Base-by-base conservation (phyloP, 2,329 filamentous ascomycete genomes). In the Colletotrichum gloeosporioides region DNA sequence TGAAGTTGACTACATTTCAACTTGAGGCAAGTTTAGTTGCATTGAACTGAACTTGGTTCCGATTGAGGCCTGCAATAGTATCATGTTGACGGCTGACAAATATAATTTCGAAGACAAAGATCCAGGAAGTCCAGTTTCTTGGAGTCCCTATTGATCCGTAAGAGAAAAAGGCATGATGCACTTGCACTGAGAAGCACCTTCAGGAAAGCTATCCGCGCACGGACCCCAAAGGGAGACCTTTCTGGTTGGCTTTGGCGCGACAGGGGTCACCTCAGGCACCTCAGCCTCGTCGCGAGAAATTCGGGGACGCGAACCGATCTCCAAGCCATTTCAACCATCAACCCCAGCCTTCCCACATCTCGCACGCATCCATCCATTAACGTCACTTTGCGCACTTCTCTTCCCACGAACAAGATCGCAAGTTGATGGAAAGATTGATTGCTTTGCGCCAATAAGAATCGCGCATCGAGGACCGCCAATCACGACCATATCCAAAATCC, bases 211-310 rank as follows among this genome's bases (percentile, higher is more conserved):
- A 8, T 1, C 29, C 0, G 32, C 22, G 71, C 61, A 77, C 69
- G 69, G 63, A 25, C 69, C 61, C 13, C 7, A 12, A 2, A 2
- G 4, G 13, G 16, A 16, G 22, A 27, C 62, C 12, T 12, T 15
- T 49, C 15, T 73, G 63, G 75, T 73, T 69, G 74, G 73, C 55
- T 63, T 27, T 25, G 27, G 29, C 27, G 63, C 49, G 29, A 66
- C 49, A 31, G 70, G 76, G 36, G 71, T 78, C 65, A 25, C 82
- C 53, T 44, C 16, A 59, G 32, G 44, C 71, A 64, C 72, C 64
- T 62, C 69, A 78, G 77, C 77, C 77, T 76, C 64, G 77, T 78
- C 76, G 77, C 77, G 77, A 78, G 69, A 78, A 77, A 76, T 78
- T 74, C 76, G 71, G 77, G 70, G 75, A 68, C 36, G 75, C 68